phyloP scores from a whole-genome alignment of 805 yeast species.

The Ogataea pilisensis region DNA sequence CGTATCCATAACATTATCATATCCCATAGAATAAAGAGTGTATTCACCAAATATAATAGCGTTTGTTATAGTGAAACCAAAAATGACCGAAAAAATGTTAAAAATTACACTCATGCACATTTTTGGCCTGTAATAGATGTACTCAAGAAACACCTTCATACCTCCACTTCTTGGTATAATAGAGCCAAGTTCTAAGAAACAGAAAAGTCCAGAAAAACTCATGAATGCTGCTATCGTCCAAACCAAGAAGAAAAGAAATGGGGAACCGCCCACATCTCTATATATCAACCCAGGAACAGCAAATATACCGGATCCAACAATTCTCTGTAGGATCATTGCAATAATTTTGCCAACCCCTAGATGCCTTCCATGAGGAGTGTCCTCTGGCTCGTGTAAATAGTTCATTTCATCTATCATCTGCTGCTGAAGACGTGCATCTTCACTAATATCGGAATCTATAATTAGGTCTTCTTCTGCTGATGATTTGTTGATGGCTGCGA shows the following conservation, averaged over 20 bases:
- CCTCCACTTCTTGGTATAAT: conserved; percentile 75
- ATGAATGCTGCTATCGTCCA: conserved; percentile 62
- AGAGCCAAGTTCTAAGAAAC: conserved; percentile 67
- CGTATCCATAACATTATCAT: conserved; percentile 33
- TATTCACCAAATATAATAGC: conserved; percentile 54
- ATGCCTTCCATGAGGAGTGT: conserved; percentile 71
- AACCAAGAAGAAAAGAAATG: conserved; percentile 51
- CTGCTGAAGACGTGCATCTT: conserved; percentile 12
- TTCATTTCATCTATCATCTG: conserved; percentile 20
- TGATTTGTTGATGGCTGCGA: not conserved
- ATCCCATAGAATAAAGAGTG: conserved; percentile 40
- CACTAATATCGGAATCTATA: conserved; percentile 4
- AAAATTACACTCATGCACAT: conserved; percentile 46
- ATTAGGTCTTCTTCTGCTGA: not conserved
- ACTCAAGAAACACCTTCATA: conserved; percentile 66
- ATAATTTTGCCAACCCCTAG: conserved; percentile 65
- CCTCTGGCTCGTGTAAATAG: conserved; percentile 35
- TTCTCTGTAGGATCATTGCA: conserved; percentile 60
- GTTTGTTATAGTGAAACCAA: conserved; percentile 50
- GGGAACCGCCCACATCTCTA: conserved; percentile 65
- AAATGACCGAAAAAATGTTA: conserved; percentile 42
- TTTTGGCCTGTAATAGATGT: conserved; percentile 57
- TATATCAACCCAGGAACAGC: conserved; percentile 67
- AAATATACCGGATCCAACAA: conserved; percentile 76
- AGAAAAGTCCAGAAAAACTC: conserved; percentile 63